Base-by-base conservation (phyloP, 2,329 filamentous ascomycete species). In the Tolypocladium paradoxum region DNA sequence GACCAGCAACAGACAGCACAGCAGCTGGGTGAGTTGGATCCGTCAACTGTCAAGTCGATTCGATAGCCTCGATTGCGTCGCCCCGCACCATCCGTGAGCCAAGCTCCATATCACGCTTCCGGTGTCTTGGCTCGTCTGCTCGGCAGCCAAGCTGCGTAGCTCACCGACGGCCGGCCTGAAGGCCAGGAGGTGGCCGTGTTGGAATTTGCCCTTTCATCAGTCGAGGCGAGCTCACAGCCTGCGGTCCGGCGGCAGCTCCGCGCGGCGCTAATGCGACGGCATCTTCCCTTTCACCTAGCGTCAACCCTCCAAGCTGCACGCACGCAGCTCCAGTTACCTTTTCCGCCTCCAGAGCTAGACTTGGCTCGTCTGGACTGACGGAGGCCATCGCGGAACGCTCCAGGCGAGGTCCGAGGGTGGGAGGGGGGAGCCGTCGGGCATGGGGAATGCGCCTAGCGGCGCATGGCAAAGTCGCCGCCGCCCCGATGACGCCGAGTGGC, bases 221-320 rank as follows among this genome's bases (percentile, higher is more conserved):
- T 18, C 16, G 35, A 16, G 14, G n/a, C 35, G 14, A 36, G 18
- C 35, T 40, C n/a, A n/a, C n/a, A n/a, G n/a, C n/a, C n/a, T n/a
- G n/a, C n/a, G n/a, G n/a, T n/a, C n/a, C n/a, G n/a, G n/a, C n/a
- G 20, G 37, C 37, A 40, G 20, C 24, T 20, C 14, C 35, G 7
- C 31, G 22, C 29, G 35, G 50, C 50, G 20, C 20, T 45, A 36
- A 47, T 47, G 50, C 29, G 7, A 14, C 43, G 35, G 45, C 12
- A 37, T 37, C 46, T 48, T 48, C 40, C 31, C 51, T 37, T 49
- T 16, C n/a, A 27, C 29, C 45, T 52, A 48, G 45, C 51, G 45
- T 48, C 47, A 6, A 14, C 46, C 6, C 40, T 11, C 40, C 24
- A 9, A 4, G 4, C 40, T 27, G 14, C 40, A 45, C 9, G 14